Evolutionary conservation across 1,139 yeast species (phyloP), one percentile per base, ranked within the genome.

Genomic region (Suhomyces ambrosiae): DNA sequence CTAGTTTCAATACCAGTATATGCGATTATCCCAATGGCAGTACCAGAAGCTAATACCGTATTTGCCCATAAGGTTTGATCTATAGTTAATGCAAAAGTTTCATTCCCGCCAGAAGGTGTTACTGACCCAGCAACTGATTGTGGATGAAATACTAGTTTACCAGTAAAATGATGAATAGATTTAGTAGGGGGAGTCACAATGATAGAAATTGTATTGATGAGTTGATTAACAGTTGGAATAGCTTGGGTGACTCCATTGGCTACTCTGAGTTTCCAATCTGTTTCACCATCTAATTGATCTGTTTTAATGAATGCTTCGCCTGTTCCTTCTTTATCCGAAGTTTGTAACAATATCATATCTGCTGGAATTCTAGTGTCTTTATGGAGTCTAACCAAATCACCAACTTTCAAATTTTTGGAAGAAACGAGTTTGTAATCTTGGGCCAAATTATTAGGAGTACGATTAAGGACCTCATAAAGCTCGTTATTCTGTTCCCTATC

Each of bases 31-130:
- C 96, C 98, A 25, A 89, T 68, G 10, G 95, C 94, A 3, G 88
- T 76, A 7, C 97, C 97, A 0, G 96, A 86, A 0, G 98, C 98
- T 23, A 94, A 68, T 0, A 94, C 97, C 0, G 99, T 92, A 57
- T 94, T 94, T 8, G 97, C 97, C 99, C 99, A 94, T 54, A 94
- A 63, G 0, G 98, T 88, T 56, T 92, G 92, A 60, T 94, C 99
- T 3, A 92, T 80, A 2, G 85, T 72, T 22, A 94, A 67, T 3
- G 96, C 90, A 23, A 76, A 70, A 1, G 82, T 68, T 28, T 79
- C 74, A 31, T 74, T 77, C 32, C 71, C 69, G 12, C 27, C 23
- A 10, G 54, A 40, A 4, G 54, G 50, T 3, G 54, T 42, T 4
- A 42, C 44, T 3, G 58, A 50, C 30, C 56, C 56, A 19, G 47